A percentile compares a stretch with the other conserved stretches of the same genome.
Evolutionary conservation across 768 basidiomycete genomes (phyloP).

Genomic region (Lentinus tigrinus): DNA sequence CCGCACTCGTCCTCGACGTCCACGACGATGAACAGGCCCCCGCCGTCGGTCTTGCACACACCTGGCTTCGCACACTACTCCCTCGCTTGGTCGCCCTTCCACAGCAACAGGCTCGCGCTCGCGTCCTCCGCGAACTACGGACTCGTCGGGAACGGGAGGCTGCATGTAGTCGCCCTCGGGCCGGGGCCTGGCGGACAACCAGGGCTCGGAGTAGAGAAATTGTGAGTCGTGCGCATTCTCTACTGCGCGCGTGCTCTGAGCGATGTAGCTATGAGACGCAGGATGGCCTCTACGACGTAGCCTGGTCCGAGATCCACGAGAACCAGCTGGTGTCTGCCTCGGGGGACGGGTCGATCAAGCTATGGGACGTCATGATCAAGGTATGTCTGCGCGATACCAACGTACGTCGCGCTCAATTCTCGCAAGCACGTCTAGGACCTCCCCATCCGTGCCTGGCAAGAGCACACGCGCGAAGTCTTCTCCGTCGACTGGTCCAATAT

Average conservation of each 20-base stretch:
- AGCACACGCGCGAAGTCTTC: conserved; percentile 91
- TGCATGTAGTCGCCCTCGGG: conserved; percentile 62
- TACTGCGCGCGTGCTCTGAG: conserved; percentile 21
- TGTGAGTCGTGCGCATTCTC: conserved; percentile 45
- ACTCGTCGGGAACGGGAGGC: conserved; percentile 90
- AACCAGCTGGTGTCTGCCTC: conserved; percentile 89
- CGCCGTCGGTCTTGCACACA: conserved; percentile 60
- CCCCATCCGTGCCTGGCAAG: conserved; percentile 90
- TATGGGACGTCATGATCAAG: conserved; percentile 89
- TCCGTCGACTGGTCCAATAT: conserved; percentile 96
- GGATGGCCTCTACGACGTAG: conserved; percentile 86
- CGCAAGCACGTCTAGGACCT: conserved; percentile 59
- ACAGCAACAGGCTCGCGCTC: conserved; percentile 68
- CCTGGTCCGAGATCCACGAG: conserved; percentile 95
- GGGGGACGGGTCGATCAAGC: conserved; percentile 85
- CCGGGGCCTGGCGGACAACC: conserved; percentile 46
- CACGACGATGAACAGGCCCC: conserved; percentile 36
- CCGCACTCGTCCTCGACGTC: not conserved
- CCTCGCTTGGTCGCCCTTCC: conserved; percentile 84
- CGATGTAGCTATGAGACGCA: conserved; percentile 86
- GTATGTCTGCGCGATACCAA: conserved; percentile 38
- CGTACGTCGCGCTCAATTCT: conserved; percentile 25
- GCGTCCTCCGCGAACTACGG: conserved; percentile 93
- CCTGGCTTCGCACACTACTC: conserved; percentile 85
- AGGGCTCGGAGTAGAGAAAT: conserved; percentile 58